Evolutionary conservation across 1,284 basidiomycete genomes (phyloP), one percentile per base, ranked within the genome.

Genomic region (Gomphus bonarii): DNA sequence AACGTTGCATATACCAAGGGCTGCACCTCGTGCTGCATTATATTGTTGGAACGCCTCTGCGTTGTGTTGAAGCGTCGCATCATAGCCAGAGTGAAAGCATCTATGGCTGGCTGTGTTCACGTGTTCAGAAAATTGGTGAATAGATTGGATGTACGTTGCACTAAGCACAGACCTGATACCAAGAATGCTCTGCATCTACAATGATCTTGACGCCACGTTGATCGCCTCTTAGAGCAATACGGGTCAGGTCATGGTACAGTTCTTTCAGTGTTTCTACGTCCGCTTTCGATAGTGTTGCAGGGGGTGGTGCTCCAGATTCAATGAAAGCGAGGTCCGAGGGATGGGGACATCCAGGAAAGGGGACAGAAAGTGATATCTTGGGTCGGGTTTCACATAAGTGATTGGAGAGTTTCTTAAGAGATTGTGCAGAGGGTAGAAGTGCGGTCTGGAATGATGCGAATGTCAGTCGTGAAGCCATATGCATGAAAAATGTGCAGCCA

Each of bases 151-250:
- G 14, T 10, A 28, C 12, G 46, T 18, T 36, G 22, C 3, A n/a
- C 47, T 35, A 25, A 20, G 33, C 31, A 58, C 66, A 30, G 51
- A 74, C 73, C 62, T 80, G 85, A 65, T 88, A 91, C 84, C 84
- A 88, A 78, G 79, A 85, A 66, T 91, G 80, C 66, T 95, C 91
- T 6, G 91, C 91, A 65, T 94, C 91, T 48, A 95, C 73, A 52
- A 88, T 80, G 42, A 95, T 71, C 62, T 76, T 76, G 0, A 90
- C 77, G 1, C 76, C 76, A 35, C 80, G 72, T 54, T 80, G 72
- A 64, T 78, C 71, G 0, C 87, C 91, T 49, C 71, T 75, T 6
- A 70, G 62, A 62, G 84, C 85, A 58, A 92, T 82, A 48, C 69
- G 69, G 30, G 73, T 66, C 59, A 93, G 70, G 65, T 85, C 78